Percentiles rank a stretch among this genome's conserved stretches.
Conservation (phyloP, 2,329 filamentous ascomycete species). For the Exophiala sp. region DNA sequence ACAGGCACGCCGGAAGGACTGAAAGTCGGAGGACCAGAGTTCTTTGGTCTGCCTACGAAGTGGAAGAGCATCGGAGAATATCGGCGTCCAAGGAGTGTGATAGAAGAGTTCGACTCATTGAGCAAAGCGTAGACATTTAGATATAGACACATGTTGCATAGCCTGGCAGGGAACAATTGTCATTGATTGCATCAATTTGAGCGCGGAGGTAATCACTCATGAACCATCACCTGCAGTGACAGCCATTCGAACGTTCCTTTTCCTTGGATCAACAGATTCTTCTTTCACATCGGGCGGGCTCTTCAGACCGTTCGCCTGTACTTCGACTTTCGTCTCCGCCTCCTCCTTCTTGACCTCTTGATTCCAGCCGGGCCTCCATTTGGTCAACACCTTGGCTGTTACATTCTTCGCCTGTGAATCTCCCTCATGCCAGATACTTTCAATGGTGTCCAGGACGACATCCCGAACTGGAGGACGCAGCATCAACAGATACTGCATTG, state of each 20-base stretch:
- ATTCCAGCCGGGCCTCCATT: slow-evolving; percentile 49
- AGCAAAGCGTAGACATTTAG: not conserved
- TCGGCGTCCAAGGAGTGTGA: slow-evolving; percentile 29
- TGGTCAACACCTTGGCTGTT: slow-evolving; percentile 52
- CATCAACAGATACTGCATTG: slow-evolving; percentile 58
- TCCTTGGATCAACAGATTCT: slow-evolving; percentile 4
- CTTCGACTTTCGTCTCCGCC: not conserved
- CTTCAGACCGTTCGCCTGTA: slow-evolving; percentile 11
- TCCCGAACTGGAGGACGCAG: slow-evolving; percentile 59
- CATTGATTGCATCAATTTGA: not conserved
- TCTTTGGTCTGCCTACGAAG: slow-evolving; percentile 34
- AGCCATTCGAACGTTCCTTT: slow-evolving; percentile 5
- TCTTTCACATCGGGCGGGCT: slow-evolving; percentile 2
- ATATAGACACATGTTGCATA: not conserved
- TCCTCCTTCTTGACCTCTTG: slow-evolving; percentile 19
- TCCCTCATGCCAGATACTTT: slow-evolving; percentile 56
- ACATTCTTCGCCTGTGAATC: slow-evolving; percentile 47
- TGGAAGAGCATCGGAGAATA: slow-evolving; percentile 29
- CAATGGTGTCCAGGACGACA: slow-evolving; percentile 55
- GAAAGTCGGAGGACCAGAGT: slow-evolving; percentile 40
- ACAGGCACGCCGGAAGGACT: slow-evolving; percentile 38
- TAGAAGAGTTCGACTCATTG: slow-evolving; percentile 27
- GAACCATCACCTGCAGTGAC: slow-evolving; percentile 6
- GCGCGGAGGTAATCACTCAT: not conserved
- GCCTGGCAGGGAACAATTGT: not conserved